These are phyloP conservation scores for Juglanconis oblonga DNA, from an alignment of 2,329 filamentous ascomycete genomes.

Conservation along the genomic window DNA sequence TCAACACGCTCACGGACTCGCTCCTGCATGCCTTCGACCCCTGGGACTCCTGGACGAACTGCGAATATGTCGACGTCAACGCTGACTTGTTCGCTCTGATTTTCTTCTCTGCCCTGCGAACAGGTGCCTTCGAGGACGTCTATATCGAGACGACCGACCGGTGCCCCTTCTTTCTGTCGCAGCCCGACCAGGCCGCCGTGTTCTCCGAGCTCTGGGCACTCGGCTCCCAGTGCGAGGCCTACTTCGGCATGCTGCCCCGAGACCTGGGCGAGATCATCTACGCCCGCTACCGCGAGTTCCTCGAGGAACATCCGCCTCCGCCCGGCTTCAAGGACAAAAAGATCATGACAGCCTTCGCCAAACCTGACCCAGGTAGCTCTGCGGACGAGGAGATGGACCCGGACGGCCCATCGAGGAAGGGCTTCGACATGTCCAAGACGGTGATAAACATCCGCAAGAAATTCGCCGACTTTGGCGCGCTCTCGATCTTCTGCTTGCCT, in stretches of 20 bases:
- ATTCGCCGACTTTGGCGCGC: conserved; percentile 49
- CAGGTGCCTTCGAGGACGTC: conserved; percentile 58
- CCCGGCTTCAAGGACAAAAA: conserved; percentile 23
- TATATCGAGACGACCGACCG: conserved; percentile 61
- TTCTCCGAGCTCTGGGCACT: conserved; percentile 63
- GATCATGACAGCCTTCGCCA: conserved; percentile 34
- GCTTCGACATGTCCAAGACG: conserved; percentile 18
- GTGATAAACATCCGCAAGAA: conserved; percentile 22
- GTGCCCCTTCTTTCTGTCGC: conserved; percentile 58
- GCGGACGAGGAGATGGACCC: conserved; percentile 16
- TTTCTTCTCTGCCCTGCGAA: conserved; percentile 55
- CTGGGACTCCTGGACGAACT: conserved; percentile 19
- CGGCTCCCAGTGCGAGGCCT: conserved; percentile 60
- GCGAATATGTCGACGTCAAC: conserved; percentile 37
- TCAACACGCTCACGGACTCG: conserved; percentile 34
- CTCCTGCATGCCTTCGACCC: conserved; percentile 33
- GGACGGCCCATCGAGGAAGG: conserved; percentile 19
- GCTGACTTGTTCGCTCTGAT: conserved; percentile 55
- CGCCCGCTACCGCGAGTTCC: conserved; percentile 27
- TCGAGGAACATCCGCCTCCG: conserved; percentile 26
- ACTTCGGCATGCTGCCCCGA: conserved; percentile 54
- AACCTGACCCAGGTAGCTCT: conserved; percentile 22
- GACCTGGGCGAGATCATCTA: conserved; percentile 43
- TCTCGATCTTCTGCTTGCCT: conserved; percentile 61
- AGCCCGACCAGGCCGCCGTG: conserved; percentile 60